phyloP scores from a whole-genome alignment of 768 basidiomycete species.

The Russula brevipes region DNA sequence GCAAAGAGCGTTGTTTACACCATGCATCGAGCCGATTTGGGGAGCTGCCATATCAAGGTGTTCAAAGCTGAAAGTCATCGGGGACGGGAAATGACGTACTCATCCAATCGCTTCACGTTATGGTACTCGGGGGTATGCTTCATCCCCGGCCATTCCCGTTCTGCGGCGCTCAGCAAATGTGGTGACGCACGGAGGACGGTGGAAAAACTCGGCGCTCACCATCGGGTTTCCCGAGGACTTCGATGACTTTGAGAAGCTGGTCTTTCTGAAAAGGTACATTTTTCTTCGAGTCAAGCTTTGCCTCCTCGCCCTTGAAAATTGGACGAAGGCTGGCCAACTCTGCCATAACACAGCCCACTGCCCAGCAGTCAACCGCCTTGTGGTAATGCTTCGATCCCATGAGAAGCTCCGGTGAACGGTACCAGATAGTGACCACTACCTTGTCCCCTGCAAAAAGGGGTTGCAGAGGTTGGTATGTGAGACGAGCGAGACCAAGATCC shows the following conservation, averaged over 20 bases:
- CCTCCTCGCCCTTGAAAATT: constrained; percentile 99
- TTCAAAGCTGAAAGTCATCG: background rate
- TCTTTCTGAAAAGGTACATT: constrained; percentile 96
- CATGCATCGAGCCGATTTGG: constrained; percentile 64
- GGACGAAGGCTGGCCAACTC: constrained; percentile 90
- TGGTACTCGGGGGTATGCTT: constrained; percentile 84
- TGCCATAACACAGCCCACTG: constrained; percentile 95
- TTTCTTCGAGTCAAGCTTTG: constrained; percentile 95
- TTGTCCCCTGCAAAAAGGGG: constrained; percentile 92
- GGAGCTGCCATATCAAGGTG: constrained; percentile 35
- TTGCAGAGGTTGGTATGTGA: constrained; percentile 88
- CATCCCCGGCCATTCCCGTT: constrained; percentile 83
- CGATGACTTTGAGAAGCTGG: constrained; percentile 93
- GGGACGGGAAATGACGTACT: constrained; percentile 38
- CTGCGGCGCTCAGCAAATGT: constrained; percentile 37
- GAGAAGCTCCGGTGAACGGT: constrained; percentile 92
- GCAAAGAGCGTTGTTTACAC: constrained; percentile 62
- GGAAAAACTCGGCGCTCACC: constrained; percentile 42
- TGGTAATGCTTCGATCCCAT: constrained; percentile 98
- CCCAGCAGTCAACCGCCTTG: constrained; percentile 95
- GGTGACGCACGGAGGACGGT: constrained; percentile 1
- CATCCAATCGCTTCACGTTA: constrained; percentile 73
- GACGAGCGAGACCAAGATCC: constrained; percentile 91
- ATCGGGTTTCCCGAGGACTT: constrained; percentile 84
- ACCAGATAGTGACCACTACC: constrained; percentile 99